Conservation (phyloP, 257 asterid species). For the Lavandula angustifolia region DNA sequence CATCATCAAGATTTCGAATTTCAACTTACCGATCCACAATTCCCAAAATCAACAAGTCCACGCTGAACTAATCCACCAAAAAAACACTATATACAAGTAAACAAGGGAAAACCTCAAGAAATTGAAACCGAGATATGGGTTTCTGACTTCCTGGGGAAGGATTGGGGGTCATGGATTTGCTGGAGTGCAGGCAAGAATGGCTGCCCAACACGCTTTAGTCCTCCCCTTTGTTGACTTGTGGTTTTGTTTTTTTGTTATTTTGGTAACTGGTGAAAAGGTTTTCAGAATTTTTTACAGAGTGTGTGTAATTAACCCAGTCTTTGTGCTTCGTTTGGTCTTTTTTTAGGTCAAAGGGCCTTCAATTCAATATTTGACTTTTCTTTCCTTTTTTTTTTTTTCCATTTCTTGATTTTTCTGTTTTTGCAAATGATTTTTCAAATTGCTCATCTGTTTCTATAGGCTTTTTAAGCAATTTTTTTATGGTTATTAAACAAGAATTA, state of each 20-base stretch:
- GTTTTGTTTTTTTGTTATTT: conserved; percentile 2
- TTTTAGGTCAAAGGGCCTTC: conserved; percentile 31
- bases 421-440: too few species aligned
- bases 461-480: too few species aligned
- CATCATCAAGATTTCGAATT: conserved; percentile 31
- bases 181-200: conserved; percentile 53
- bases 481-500: too few species aligned
- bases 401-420: too few species aligned
- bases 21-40: conserved; percentile 65
- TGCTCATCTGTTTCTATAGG: too few species aligned
- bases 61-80: conserved; percentile 28
- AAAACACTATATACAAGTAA: conserved; percentile 6
- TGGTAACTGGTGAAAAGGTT: conserved; percentile 23
- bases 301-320: too few species aligned
- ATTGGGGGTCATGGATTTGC: conserved; percentile 33
- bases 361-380: neutral
- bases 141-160: conserved; percentile 15
- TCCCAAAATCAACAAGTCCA: conserved; percentile 32
- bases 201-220: conserved; percentile 47
- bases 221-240: conserved; percentile 54
- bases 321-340: too few species aligned
- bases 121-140: conserved; percentile 1
- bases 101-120: neutral
- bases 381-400: neutral
- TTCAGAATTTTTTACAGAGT: conserved; percentile 28